Conservation (phyloP, 2,329 filamentous ascomycete genomes). For the Aspergillus brasiliensis region DNA sequence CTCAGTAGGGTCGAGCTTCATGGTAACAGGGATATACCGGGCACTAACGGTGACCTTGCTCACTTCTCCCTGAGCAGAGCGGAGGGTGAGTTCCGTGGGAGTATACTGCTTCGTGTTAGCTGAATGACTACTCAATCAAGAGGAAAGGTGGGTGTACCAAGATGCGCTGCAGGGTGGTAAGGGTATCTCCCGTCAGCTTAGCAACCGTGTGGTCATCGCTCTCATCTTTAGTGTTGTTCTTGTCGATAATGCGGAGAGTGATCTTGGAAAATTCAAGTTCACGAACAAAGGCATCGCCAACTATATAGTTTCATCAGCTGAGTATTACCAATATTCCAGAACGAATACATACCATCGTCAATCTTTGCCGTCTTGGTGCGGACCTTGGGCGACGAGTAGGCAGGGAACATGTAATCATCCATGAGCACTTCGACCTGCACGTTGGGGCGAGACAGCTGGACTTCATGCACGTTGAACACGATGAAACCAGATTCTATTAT, state of each 20-base stretch:
- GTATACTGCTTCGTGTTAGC: slow-evolving; percentile 67
- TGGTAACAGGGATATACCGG: slow-evolving; percentile 92
- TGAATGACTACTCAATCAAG: not conserved
- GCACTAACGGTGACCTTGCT: slow-evolving; percentile 87
- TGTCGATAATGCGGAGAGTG: slow-evolving; percentile 82
- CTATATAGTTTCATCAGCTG: slow-evolving; percentile 36
- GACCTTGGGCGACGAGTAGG: slow-evolving; percentile 79
- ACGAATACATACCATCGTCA: slow-evolving; percentile 67
- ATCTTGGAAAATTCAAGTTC: slow-evolving; percentile 96
- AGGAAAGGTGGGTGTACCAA: slow-evolving; percentile 60
- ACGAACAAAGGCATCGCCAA: slow-evolving; percentile 92
- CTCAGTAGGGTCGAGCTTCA: slow-evolving; percentile 90
- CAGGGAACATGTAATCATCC: slow-evolving; percentile 91
- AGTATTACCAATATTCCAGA: not conserved
- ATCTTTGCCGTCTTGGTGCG: slow-evolving; percentile 70
- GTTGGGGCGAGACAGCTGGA: slow-evolving; percentile 74
- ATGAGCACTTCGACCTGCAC: slow-evolving; percentile 85
- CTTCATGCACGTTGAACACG: slow-evolving; percentile 92
- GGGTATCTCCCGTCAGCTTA: slow-evolving; percentile 79
- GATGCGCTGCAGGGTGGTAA: slow-evolving; percentile 85
- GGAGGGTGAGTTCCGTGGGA: slow-evolving; percentile 78
- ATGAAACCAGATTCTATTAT: slow-evolving; percentile 78
- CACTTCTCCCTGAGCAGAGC: slow-evolving; percentile 72
- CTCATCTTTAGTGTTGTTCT: slow-evolving; percentile 70
- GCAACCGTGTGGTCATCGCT: slow-evolving; percentile 74